Base-by-base conservation (phyloP, 345 rosid genomes). In the Rhodomyrtus tomentosa region DNA sequence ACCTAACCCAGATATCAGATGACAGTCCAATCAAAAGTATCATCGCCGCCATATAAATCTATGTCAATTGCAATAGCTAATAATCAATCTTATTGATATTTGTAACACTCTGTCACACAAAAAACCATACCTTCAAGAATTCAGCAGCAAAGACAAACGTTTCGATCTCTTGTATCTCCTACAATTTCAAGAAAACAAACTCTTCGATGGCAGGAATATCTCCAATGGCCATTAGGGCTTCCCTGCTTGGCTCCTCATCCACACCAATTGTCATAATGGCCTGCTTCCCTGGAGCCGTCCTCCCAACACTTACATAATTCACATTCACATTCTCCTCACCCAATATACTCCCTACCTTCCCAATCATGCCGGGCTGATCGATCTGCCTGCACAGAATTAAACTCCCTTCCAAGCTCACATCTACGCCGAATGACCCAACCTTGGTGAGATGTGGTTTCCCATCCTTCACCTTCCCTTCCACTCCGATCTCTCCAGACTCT, bases 361-460 rank as follows among this genome's bases (percentile, higher is more conserved):
- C 98, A 50, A 93, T 92, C 88, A 93, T 89, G 72, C 93, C 94
- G 0, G 96, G 96, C 87, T 92, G 94, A 90, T 94, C 96, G 59
- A 91, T 86, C 90, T 94, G 98, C 82, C 92, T 86, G 88, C 93
- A 93, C 5, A 94, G 92, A 48, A 95, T 88, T 52, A 95, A 83
- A 89, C 92, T 90, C 81, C 98, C 96, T 91, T 95, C 96, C 86
- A 95, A 82, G 91, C 94, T 95, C 86, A 94, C 96, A 85, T 94
- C 95, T n/a, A 95, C 96, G 36, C 85, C 87, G 20, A 92, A 93
- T 4, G 96, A 89, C 49, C 98, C 98, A 18, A 93, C 92, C 86
- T 86, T 91, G 13, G 93, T 91, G 81, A 94, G 86, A 76, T 87
- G 92, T 40, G 96, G 96, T 50, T 89, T 89, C 21, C 94, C 96